phyloP scores from a whole-genome alignment of 352 stramenopile species.

The Pythium brassicae region DNA sequence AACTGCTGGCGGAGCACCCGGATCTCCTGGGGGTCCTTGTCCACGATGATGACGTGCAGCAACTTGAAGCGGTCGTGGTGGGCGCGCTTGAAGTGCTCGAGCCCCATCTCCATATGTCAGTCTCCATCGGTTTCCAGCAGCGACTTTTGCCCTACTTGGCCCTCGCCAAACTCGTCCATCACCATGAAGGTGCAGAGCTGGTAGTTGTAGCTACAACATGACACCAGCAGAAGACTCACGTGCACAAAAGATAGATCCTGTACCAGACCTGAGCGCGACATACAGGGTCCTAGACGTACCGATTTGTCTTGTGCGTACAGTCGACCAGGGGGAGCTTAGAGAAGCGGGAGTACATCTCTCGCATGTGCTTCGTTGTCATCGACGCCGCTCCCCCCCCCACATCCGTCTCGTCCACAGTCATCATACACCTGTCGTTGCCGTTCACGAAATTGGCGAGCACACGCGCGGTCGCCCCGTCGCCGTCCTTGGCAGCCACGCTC shows the following conservation, averaged over 20 bases:
- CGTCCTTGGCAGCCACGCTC: no score
- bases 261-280: no score
- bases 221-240: no score
- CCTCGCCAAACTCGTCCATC: slow-evolving; percentile 15
- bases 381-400: slow-evolving; percentile 6
- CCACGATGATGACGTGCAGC: slow-evolving; percentile 18
- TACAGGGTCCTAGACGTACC: no score
- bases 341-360: slow-evolving; percentile 5
- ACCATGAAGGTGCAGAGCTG: slow-evolving; percentile 19
- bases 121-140: slow-evolving; percentile 14
- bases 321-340: slow-evolving; percentile 11
- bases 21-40: slow-evolving; percentile 28
- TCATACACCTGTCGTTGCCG: not conserved
- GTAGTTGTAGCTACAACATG: slow-evolving; percentile 23
- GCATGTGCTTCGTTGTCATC: slow-evolving; percentile 8
- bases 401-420: slow-evolving; percentile 8
- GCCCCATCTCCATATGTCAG: slow-evolving; percentile 28
- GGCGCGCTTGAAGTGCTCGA: slow-evolving; percentile 15
- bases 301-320: slow-evolving; percentile 19
- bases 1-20: slow-evolving; percentile 11
- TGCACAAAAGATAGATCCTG: slow-evolving; percentile 4
- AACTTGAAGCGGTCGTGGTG: slow-evolving; percentile 7
- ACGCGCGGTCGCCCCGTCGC: no score
- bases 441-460: not conserved
- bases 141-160: slow-evolving; percentile 11